Base-by-base conservation (phyloP, 371 early-diverging fungal species). In the Mortierella sp. region DNA sequence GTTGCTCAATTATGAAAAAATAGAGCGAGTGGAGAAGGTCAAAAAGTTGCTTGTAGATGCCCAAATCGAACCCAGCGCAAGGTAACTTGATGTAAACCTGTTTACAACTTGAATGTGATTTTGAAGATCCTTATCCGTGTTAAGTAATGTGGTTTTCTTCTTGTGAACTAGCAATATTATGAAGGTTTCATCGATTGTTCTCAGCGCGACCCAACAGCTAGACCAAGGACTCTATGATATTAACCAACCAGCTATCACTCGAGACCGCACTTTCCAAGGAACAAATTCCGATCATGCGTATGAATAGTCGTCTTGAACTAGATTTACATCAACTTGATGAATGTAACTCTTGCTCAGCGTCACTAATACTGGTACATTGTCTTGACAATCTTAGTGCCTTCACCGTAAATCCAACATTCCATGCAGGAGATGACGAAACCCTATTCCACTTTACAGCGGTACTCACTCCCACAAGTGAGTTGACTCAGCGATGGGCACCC, bases 381-480 rank as follows among this genome's bases (percentile, higher is more conserved):
- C n/a, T 45, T 10, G 1, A 19, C 15, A 13, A 13, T 23, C 3
- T 13, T 79, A 49, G 71, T 72, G 17, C 60, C 59, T 78, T 78
- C 32, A 58, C 70, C 10, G 79, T 73, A 1, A 61, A 73, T 26
- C 73, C 79, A 13, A 66, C 32, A 12, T 65, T 66, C 29, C 43
- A 72, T 66, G 68, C 73, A 3, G 70, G 32, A 3, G 22, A 51
- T 2, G 79, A 84, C 0, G 69, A 73, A 0, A 84, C 90, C 0
- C 83, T 86, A 4, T 82, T 91, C 61, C 89, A 90, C 15, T 83
- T 96, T 28, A 86, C 86, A 12, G 91, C 89, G 1, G 75, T 93
- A 7, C 72, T 97, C 6, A 93, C 96, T 72, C 97, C 98, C 3
- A 59, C 93, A 9, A 89, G 89, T 63, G 90, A 94, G 59, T 67